Percentiles rank a stretch among this genome's conserved stretches.
These are phyloP conservation scores for Neurospora sp. DNA, from an alignment of 2,329 filamentous ascomycete genomes.

Conservation along the genomic window DNA sequence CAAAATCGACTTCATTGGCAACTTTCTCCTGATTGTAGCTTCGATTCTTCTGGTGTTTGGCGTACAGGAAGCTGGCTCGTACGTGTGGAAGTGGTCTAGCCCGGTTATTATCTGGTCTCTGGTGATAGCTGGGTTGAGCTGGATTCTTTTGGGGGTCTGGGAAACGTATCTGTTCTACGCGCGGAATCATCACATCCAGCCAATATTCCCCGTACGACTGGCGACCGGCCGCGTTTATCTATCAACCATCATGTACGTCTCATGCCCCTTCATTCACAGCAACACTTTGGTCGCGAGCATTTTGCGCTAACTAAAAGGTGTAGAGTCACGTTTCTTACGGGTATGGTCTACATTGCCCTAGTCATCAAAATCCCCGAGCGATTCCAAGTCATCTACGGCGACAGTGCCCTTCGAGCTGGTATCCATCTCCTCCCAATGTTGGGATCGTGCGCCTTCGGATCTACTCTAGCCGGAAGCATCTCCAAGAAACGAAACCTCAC, in stretches of 20 bases:
- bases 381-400: slow-evolving; percentile 48
- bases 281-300: background rate
- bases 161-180: slow-evolving; percentile 34
- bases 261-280: too few species aligned
- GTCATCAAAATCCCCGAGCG: slow-evolving; percentile 49
- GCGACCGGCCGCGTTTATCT: slow-evolving; percentile 39
- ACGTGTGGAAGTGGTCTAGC: slow-evolving; percentile 40
- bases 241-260: slow-evolving; percentile 37
- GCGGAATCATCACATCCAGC: slow-evolving; percentile 32
- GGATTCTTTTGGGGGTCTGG: slow-evolving; percentile 40
- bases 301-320: background rate
- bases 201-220: slow-evolving; percentile 44
- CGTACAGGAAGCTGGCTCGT: slow-evolving; percentile 45
- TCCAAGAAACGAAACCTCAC: slow-evolving; percentile 46
- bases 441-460: slow-evolving; percentile 44
- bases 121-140: slow-evolving; percentile 35
- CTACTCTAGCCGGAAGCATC: slow-evolving; percentile 42
- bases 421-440: slow-evolving; percentile 49
- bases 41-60: slow-evolving; percentile 46
- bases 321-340: slow-evolving; percentile 46
- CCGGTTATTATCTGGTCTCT: slow-evolving; percentile 40
- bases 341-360: slow-evolving; percentile 48
- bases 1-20: slow-evolving; percentile 43
- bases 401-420: slow-evolving; percentile 43
- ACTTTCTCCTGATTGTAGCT: slow-evolving; percentile 37